These are phyloP conservation scores for Apiotrichum porosum DNA, from an alignment of 1,284 basidiomycete species.

Conservation along the genomic window DNA sequence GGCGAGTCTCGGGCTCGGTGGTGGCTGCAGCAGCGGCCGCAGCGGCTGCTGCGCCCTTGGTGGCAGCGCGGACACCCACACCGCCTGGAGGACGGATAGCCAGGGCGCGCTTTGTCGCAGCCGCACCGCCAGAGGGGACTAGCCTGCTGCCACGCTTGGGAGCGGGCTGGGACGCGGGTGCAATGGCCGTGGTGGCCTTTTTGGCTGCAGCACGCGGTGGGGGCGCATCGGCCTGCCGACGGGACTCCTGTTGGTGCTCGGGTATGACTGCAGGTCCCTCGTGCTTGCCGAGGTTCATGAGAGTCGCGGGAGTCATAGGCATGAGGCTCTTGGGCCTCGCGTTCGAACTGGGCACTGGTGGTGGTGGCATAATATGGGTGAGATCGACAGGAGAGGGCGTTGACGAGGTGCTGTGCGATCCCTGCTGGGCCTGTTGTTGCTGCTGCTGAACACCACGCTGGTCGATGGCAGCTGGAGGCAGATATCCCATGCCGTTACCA, in stretches of 20 bases:
- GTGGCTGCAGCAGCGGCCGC: slow-evolving; percentile 24
- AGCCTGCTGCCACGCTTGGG: slow-evolving; percentile 17
- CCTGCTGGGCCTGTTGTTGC: slow-evolving; percentile 12
- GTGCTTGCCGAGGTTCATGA: slow-evolving; percentile 69
- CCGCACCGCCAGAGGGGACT: slow-evolving; percentile 11
- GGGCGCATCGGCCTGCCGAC: background rate
- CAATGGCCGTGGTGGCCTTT: slow-evolving; percentile 7
- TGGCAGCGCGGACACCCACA: slow-evolving; percentile 33
- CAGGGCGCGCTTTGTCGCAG: slow-evolving; percentile 33
- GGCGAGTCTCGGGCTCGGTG: slow-evolving; percentile 50
- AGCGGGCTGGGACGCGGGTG: background rate
- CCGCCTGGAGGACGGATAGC: slow-evolving; percentile 33
- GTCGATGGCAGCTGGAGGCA: slow-evolving; percentile 40
- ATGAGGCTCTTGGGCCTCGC: slow-evolving; percentile 51
- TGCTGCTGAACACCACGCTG: slow-evolving; percentile 25
- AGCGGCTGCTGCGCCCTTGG: slow-evolving; percentile 30
- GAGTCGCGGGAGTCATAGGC: slow-evolving; percentile 77
- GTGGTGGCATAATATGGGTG: slow-evolving; percentile 57
- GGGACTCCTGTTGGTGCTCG: too few relatives aligned
- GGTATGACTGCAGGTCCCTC: too few relatives aligned
- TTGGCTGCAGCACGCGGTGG: slow-evolving; percentile 10
- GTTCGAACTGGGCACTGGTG: slow-evolving; percentile 42
- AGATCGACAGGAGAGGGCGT: slow-evolving; percentile 78
- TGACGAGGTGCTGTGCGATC: slow-evolving; percentile 26
- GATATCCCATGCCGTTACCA: slow-evolving; percentile 20